phyloP scores from a whole-genome alignment of 192 early-diverging fungal species.

The Jimgerdemannia lactiflua region DNA sequence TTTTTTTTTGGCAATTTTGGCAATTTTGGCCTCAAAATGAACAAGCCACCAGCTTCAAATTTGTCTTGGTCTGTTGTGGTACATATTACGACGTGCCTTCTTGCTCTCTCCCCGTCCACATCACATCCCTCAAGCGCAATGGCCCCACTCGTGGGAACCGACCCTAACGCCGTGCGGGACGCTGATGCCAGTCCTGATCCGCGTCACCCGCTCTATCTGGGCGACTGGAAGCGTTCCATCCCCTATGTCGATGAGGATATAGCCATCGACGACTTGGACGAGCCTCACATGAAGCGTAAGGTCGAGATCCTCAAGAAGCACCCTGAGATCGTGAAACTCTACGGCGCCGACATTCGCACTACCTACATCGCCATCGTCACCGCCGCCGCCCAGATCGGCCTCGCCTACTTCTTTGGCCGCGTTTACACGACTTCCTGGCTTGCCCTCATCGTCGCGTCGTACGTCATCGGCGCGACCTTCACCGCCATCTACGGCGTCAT shows the following conservation, averaged over 20 bases:
- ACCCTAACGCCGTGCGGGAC: background rate
- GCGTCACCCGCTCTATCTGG: constrained; percentile 76
- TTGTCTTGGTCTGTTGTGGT: no score
- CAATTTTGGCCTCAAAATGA: no score
- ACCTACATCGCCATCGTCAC: constrained; percentile 64
- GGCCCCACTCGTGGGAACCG: background rate
- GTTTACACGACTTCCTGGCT: constrained; percentile 61
- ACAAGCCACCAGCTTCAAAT: no score
- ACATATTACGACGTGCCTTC: no score
- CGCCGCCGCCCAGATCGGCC: constrained; percentile 66
- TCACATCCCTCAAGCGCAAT: background rate
- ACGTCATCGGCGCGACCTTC: constrained; percentile 80
- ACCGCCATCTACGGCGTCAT: constrained; percentile 79
- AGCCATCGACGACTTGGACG: constrained; percentile 86
- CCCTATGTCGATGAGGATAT: constrained; percentile 69
- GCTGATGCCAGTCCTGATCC: constrained; percentile 43
- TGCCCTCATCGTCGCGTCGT: constrained; percentile 63
- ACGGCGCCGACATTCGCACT: constrained; percentile 80
- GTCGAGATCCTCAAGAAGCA: constrained; percentile 82
- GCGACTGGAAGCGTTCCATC: constrained; percentile 80
- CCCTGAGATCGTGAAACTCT: constrained; percentile 86
- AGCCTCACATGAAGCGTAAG: constrained; percentile 92
- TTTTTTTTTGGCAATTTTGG: no score
- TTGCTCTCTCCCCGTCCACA: no score
- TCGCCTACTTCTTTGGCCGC: constrained; percentile 78